phyloP scores from a whole-genome alignment of 345 rosid genomes.

The Eutrema japonicum region DNA sequence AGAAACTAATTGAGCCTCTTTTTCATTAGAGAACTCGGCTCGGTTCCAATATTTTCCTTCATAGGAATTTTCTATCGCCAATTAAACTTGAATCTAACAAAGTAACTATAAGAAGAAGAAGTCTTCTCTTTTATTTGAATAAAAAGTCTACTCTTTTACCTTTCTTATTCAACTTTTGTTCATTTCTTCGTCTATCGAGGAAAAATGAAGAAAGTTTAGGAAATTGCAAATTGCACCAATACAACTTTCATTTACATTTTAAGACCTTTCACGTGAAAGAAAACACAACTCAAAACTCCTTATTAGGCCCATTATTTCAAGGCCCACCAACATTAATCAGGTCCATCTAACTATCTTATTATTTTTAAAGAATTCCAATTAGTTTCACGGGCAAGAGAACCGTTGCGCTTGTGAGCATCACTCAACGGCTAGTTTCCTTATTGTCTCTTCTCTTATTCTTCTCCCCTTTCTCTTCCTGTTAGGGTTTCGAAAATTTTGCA shows the following conservation, averaged over 20 bases:
- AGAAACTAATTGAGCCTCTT: conserved; percentile 29
- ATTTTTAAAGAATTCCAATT: neutral
- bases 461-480: conserved; percentile 10
- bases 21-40: conserved; percentile 20
- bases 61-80: conserved; percentile 44
- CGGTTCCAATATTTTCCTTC: conserved; percentile 37
- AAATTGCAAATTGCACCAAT: neutral
- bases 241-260: neutral
- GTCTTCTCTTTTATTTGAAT: conserved; percentile 16
- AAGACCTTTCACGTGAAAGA: too few relatives aligned
- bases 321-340: conserved; percentile 24
- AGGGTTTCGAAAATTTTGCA: conserved; percentile 10
- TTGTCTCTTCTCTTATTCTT: conserved; percentile 23
- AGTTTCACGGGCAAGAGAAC: conserved; percentile 33
- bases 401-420: conserved; percentile 31
- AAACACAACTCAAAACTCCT: neutral
- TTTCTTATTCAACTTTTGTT: conserved; percentile 3
- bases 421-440: conserved; percentile 39
- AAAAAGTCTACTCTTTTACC: neutral
- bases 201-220: neutral
- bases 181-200: neutral
- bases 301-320: conserved; percentile 12
- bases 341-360: conserved; percentile 8
- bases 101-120: neutral
- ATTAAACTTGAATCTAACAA: conserved; percentile 22